A percentile compares a stretch with the other conserved stretches of the same genome.
Evolutionary conservation across 345 rosid species (phyloP).

Genomic region (Rhizophora mangle): DNA sequence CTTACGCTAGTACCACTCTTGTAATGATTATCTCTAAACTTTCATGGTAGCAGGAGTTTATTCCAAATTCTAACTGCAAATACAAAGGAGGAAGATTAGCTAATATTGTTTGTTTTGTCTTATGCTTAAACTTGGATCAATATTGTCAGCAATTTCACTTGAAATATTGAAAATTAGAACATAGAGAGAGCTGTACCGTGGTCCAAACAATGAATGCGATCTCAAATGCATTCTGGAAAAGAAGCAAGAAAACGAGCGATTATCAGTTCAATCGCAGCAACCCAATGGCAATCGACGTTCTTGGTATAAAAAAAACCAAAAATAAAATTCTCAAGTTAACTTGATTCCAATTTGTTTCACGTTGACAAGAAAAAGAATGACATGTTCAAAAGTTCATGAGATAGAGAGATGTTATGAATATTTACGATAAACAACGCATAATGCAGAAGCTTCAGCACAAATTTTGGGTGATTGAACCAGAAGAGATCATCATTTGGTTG

Average conservation of each 20-base stretch:
- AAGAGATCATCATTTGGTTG: slow-evolving; percentile 54
- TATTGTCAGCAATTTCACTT: background rate
- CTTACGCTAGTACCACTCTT: slow-evolving; percentile 26
- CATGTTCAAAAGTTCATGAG: background rate
- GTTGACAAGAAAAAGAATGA: background rate
- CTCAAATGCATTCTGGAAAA: slow-evolving; percentile 46
- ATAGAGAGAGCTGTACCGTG: slow-evolving; percentile 19
- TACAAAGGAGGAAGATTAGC: background rate
- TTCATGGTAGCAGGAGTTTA: slow-evolving; percentile 30
- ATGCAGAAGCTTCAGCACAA: slow-evolving; percentile 44
- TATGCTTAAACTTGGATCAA: background rate
- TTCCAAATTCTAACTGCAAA: slow-evolving; percentile 21
- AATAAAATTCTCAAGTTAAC: background rate
- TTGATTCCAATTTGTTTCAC: too few species aligned
- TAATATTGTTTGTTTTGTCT: background rate
- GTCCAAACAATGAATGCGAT: slow-evolving; percentile 46
- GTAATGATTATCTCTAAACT: background rate
- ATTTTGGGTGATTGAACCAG: slow-evolving; percentile 48
- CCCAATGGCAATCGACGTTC: too few species aligned
- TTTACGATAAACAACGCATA: slow-evolving; percentile 49
- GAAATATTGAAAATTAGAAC: background rate
- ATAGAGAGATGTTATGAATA: background rate
- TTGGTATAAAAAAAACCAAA: too few species aligned
- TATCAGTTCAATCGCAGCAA: background rate
- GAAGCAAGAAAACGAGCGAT: background rate